Percentiles rank a stretch among this genome's conserved stretches.
These are phyloP conservation scores for Umbilicus rupestris DNA, from an alignment of 164 flowering plant genomes.

Conservation along the genomic window DNA sequence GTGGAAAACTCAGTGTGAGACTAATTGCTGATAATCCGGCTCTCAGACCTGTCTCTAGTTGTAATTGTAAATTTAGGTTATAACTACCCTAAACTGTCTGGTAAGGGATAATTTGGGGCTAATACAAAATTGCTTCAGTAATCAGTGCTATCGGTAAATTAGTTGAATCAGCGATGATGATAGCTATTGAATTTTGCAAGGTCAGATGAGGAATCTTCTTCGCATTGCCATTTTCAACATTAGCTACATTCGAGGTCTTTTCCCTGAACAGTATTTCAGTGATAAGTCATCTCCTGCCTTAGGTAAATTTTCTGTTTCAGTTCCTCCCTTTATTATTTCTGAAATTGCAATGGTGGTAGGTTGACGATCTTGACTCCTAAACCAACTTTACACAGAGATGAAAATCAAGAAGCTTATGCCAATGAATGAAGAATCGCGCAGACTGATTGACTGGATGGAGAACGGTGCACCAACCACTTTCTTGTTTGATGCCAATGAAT, in stretches of 20 bases:
- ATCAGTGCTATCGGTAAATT: not conserved
- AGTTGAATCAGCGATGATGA: not conserved
- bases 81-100: too few species aligned
- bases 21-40: too few species aligned
- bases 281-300: conserved; percentile 89
- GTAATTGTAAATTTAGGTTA: too few species aligned
- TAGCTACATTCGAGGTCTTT: conserved; percentile 90
- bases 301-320: conserved; percentile 37
- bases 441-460: conserved; percentile 96
- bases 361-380: not conserved
- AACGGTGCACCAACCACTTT: conserved; percentile 34
- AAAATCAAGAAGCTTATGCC: conserved; percentile 96
- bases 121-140: not conserved
- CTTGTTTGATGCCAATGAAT: not conserved
- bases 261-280: conserved; percentile 87
- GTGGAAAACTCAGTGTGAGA: too few species aligned
- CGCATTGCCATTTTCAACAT: conserved; percentile 94
- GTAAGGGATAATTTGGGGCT: not conserved
- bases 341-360: not conserved
- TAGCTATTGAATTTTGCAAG: not conserved
- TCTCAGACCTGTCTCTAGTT: too few species aligned
- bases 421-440: conserved; percentile 81
- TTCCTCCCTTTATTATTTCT: not conserved
- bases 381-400: conserved; percentile 45
- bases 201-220: conserved; percentile 79